These are phyloP conservation scores for Clarireedia hainanense DNA, from an alignment of 2,329 filamentous ascomycete genomes.

Conservation along the genomic window DNA sequence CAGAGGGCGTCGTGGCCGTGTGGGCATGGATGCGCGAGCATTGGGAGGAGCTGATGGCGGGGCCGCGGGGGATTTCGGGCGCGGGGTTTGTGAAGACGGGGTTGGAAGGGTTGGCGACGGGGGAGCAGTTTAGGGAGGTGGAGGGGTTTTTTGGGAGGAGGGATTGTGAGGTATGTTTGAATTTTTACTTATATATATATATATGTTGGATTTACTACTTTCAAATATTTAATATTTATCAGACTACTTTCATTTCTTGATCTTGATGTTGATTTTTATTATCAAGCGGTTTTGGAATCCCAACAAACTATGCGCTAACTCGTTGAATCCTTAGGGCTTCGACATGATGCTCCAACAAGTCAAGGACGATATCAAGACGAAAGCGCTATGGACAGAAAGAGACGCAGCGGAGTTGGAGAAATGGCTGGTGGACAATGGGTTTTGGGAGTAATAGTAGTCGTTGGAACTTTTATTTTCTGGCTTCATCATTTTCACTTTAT, in stretches of 20 bases:
- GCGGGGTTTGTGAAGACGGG: not conserved
- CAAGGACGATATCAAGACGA: slow-evolving; percentile 11
- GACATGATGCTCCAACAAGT: slow-evolving; percentile 2
- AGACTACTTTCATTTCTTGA: too few species aligned
- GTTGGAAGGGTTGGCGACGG: not conserved
- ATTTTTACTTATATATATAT: not conserved
- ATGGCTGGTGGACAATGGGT: slow-evolving; percentile 8
- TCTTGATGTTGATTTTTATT: too few species aligned
- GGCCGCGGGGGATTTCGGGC: not conserved
- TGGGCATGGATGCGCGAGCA: not conserved
- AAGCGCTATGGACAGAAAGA: slow-evolving; percentile 12
- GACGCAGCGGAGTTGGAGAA: slow-evolving; percentile 12
- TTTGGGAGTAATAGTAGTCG: too few species aligned
- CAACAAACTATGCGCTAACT: not conserved
- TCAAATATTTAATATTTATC: too few species aligned
- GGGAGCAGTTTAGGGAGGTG: not conserved
- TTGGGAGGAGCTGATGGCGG: not conserved
- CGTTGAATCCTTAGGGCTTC: slow-evolving; percentile 1
- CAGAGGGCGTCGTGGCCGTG: not conserved
- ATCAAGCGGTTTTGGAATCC: too few species aligned
- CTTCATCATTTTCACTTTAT: too few species aligned
- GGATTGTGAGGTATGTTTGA: not conserved
- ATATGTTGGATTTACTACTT: too few species aligned
- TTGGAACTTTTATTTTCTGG: too few species aligned
- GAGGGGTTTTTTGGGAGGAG: not conserved